Conservation (phyloP, 169 alveolate species). For the Amoebophrya sp. region DNA sequence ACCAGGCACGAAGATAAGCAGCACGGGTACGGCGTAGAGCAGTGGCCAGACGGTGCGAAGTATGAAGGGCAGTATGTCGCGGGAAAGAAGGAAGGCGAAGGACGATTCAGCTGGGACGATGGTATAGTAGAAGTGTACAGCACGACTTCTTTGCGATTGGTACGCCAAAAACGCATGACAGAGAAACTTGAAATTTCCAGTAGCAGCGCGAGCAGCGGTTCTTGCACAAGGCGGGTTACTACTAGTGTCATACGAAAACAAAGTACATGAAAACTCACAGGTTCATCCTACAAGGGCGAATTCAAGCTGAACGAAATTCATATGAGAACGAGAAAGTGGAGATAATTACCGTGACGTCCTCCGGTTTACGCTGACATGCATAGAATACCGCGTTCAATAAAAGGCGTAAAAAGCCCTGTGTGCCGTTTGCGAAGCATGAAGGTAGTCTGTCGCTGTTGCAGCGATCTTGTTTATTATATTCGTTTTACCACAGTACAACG, state of each 20-base stretch:
- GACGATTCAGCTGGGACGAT: neutral
- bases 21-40: slow-evolving; percentile 75
- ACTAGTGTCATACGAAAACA: slow-evolving; percentile 60
- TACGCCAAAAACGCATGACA: neutral
- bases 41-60: slow-evolving; percentile 77
- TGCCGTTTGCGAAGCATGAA: no score
- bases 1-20: slow-evolving; percentile 71
- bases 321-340: no score
- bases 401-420: no score
- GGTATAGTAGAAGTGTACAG: neutral
- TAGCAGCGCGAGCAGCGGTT: no score
- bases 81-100: slow-evolving; percentile 20
- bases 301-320: slow-evolving; percentile 60
- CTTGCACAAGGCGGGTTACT: neutral
- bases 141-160: neutral
- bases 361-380: no score
- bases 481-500: no score
- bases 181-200: neutral
- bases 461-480: no score
- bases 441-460: no score
- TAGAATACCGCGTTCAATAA: no score
- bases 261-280: slow-evolving; percentile 69
- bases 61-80: slow-evolving; percentile 67
- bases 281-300: slow-evolving; percentile 62
- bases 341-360: no score